Evolutionary conservation across 1,139 yeast species (phyloP).

Genomic region (Debaryomyces nepalensis): DNA sequence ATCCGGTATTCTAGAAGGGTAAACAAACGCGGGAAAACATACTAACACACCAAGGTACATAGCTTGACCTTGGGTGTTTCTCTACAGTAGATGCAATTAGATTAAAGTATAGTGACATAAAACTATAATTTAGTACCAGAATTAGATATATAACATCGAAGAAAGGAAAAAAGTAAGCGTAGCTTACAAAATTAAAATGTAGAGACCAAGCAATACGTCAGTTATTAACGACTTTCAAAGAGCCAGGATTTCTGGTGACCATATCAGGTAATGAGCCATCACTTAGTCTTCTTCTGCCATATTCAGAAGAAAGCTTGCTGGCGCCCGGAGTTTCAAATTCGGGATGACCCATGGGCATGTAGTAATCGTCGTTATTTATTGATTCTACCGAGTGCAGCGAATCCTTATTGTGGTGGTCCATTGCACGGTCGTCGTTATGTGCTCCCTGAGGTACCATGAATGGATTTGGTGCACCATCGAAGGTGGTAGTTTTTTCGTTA

Average conservation of each 20-base stretch:
- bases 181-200: neutral
- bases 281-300: slow-evolving; percentile 60
- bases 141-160: slow-evolving; percentile 6
- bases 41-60: too few species aligned
- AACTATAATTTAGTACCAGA: neutral
- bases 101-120: slow-evolving; percentile 4
- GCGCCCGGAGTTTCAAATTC: slow-evolving; percentile 21
- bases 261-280: slow-evolving; percentile 75
- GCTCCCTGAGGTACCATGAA: slow-evolving; percentile 18
- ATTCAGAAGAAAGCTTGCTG: slow-evolving; percentile 27
- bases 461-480: slow-evolving; percentile 12
- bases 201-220: slow-evolving; percentile 17
- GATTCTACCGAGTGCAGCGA: slow-evolving; percentile 27
- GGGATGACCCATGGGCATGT: slow-evolving; percentile 22
- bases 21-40: neutral
- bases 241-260: slow-evolving; percentile 51
- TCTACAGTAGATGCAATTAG: too few species aligned
- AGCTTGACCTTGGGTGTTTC: too few species aligned
- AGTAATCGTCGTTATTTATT: slow-evolving; percentile 32
- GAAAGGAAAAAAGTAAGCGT: slow-evolving; percentile 5
- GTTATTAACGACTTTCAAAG: slow-evolving; percentile 51
- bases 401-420: slow-evolving; percentile 15
- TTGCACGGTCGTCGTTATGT: slow-evolving; percentile 3
- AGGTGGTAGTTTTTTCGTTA: slow-evolving; percentile 22
- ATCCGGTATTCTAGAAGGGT: neutral